Base-by-base conservation (phyloP, 306 rosid genomes). In the Citrullus mucosospermus region DNA sequence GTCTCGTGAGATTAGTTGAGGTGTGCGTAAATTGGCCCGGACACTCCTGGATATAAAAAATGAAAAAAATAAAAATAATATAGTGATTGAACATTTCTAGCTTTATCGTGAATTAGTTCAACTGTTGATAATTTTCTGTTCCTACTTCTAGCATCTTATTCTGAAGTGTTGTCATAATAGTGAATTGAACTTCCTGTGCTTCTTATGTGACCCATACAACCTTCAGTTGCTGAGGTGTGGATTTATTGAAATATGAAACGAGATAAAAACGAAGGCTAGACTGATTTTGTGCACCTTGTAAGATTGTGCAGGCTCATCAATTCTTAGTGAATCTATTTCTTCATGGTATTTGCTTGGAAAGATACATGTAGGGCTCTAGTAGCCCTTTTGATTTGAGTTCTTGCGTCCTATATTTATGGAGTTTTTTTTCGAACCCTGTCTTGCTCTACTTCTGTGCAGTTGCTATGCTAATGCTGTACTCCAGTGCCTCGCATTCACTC, bases 381-480 rank as follows among this genome's bases (percentile, higher is more conserved):
- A 48, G 16, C 48, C 18, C 62, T 53, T 74, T 74, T 53, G 38
- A 53, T 53, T 53, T 53, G 78, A 53, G n/a, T 6, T 28, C 61
- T 53, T 53, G 30, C 62, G 32, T 74, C 48, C 46, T 51, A 10
- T 74, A 53, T 72, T 72, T 30, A 32, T 74, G 10, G 9, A 15
- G 14, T 53, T 32, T 32, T 72, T 50, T 50, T 72, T 30, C 30
- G 11, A 32, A 54, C 48, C 16, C 62, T 18, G 16, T 73, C 46
- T 46, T 70, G 58, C 32, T 65, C 11, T 50, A 59, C 41, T 38
- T 18, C 5, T 38, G 65, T 86, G 88, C 92, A 95, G 99, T 87
- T 95, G 99, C 76, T 95, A 87, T 85, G 99, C 97, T 25, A 92
- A 92, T 87, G 96, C 90, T 56, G 93, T 95, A 53, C 97, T 95